Evolutionary conservation across 2,329 filamentous ascomycete genomes (phyloP).

Genomic region (Alternaria arbusti): DNA sequence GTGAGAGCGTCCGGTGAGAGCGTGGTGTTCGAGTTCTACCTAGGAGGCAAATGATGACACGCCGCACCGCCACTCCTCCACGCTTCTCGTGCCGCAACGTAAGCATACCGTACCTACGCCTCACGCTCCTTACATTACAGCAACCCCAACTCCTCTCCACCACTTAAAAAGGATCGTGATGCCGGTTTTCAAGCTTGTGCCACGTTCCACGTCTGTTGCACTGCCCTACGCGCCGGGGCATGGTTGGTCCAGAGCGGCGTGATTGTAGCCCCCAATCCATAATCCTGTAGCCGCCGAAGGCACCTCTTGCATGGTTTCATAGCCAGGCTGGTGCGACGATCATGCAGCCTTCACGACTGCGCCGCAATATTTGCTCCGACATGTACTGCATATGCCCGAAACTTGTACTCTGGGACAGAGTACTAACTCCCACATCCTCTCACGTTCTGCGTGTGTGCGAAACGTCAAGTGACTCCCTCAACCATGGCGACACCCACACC

Average conservation of each 20-base stretch:
- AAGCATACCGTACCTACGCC: background rate
- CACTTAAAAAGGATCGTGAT: background rate
- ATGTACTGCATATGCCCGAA: conserved; percentile 3
- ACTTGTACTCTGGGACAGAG: conserved; percentile 8
- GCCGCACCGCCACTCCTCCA: background rate
- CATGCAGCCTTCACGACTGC: conserved; percentile 10
- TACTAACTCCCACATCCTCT: background rate
- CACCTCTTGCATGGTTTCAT: conserved; percentile 5
- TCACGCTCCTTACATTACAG: background rate
- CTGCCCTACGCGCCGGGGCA: background rate
- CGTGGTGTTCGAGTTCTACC: background rate
- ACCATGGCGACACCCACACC: conserved; percentile 7
- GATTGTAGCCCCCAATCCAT: conserved; percentile 2
- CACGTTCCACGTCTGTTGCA: conserved; percentile 8
- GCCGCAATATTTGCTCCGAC: conserved; percentile 7
- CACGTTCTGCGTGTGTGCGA: background rate
- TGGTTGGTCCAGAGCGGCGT: conserved; percentile 9
- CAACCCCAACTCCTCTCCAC: background rate
- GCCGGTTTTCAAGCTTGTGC: conserved; percentile 1
- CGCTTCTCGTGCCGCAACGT: background rate
- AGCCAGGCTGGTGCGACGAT: background rate
- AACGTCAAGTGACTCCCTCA: background rate
- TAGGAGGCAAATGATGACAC: background rate
- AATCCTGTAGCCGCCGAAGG: conserved; percentile 8
- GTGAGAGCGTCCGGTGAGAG: background rate